Evolutionary conservation across 2,329 filamentous ascomycete genomes (phyloP), one percentile per base, ranked within the genome.

Genomic region (Fonsecaea multimorphosa): DNA sequence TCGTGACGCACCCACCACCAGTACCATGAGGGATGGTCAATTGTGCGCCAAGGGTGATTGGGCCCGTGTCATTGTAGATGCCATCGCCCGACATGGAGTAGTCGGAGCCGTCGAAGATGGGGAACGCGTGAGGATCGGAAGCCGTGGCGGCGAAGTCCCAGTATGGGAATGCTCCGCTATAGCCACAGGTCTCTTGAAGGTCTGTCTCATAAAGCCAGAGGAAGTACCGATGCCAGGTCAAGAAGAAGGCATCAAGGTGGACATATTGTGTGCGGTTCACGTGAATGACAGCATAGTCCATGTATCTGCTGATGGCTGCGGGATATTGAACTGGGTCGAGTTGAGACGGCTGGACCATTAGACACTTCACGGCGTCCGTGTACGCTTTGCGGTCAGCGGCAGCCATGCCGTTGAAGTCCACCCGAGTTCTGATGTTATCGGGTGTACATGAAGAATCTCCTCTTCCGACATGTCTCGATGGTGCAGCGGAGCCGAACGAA

Each of bases 201-300:
- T 78, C 78, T 63, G 77, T 73, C 67, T 83, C 81, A 64, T 79
- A 82, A 6, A 78, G 72, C 62, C 72, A 76, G 56, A 79, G 73
- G 69, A 79, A 81, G 64, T 80, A 79, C 31, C 81, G 76, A 64
- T 83, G 81, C 79, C 80, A 81, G 34, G 77, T 75, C 36, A 82
- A 73, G 72, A 82, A 80, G 70, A 73, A 73, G 29, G 74, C 75
- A 62, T 74, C 63, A 22, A 67, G 73, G 53, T 80, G 78, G 53
- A 80, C 76, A 38, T 68, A 72, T 19, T 74, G 67, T 3, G 77
- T 78, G 53, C 75, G 72, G 55, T 75, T 73, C 34, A 78, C 77
- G 58, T 81, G 79, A n/a, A 74, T 73, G 22, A 73, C 77, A 5
- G 77, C 75, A 65, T 80, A 80, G 66, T 81, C 79, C 69, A 81